Base-by-base conservation (phyloP, 2,329 filamentous ascomycete genomes). In the Aureobasidium leucospermi region DNA sequence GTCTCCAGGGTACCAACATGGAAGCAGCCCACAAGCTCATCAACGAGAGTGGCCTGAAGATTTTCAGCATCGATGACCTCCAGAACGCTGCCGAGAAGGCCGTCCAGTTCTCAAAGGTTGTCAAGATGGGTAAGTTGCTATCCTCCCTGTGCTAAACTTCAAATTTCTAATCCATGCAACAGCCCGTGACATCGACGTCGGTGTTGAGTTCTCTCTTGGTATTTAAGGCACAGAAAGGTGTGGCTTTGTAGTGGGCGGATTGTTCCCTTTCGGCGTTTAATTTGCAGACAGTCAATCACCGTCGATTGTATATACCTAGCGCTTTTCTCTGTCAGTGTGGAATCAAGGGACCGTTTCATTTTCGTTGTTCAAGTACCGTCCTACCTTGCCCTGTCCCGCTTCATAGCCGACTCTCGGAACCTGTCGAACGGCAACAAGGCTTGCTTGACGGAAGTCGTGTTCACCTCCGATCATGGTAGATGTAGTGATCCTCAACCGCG, bases 1-100 rank as follows among this genome's bases (percentile, higher is more conserved):
- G 94, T 79, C 84, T 99, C 73, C 94, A 99, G 80, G 94, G 94
- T 70, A 99, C 94, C 76, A 99, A 99, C 82, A 91, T 96, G 84
- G 92, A 96, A 79, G 82, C 87, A 76, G 94, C 94, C 64, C 91
- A 94, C 77, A 85, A 94, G 74, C 75, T 88, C 73, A 91, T 99
- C 80, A 96, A 94, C 81, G 91, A 99, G 75, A 95, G 92, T 58
- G 92, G 94, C 69, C 85, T 99, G 72, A 99, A 99, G 87, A 99
- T 99, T 78, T 99, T 99, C 84, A 95, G 90, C 71, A 97, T 99
- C 64, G 93, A 97, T 73, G 94, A 99, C 79, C 85, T 99, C 70
- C 94, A 99, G 80, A 94, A 79, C 73, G 94, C 94, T 43, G 94
- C 94, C 65, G 94, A 97, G 85, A 97, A 96, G 84, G 89, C 92